These are phyloP conservation scores for Albatrellus sp. DNA, from an alignment of 1,284 basidiomycete genomes.

Conservation along the genomic window DNA sequence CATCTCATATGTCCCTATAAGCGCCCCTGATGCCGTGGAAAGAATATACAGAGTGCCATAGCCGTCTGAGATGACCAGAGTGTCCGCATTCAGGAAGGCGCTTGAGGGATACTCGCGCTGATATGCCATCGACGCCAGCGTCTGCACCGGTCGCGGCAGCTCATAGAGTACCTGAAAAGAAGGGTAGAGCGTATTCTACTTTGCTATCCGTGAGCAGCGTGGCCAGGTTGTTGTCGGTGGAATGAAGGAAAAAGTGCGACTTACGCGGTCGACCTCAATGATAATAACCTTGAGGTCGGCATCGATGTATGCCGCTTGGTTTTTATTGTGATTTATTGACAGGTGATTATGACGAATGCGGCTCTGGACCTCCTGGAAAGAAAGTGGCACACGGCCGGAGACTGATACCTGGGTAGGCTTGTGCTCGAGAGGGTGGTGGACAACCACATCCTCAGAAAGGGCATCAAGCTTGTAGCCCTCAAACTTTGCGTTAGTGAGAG, in stretches of 20 bases:
- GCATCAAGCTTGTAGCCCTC: slow-evolving; percentile 71
- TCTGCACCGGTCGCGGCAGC: slow-evolving; percentile 39
- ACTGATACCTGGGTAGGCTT: slow-evolving; percentile 47
- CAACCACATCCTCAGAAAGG: slow-evolving; percentile 39
- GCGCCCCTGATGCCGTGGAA: slow-evolving; percentile 25
- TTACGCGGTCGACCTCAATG: slow-evolving; percentile 46
- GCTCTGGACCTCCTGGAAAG: slow-evolving; percentile 73
- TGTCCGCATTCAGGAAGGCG: slow-evolving; percentile 36
- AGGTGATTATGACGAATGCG: slow-evolving; percentile 83
- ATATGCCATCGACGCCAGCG: slow-evolving; percentile 21
- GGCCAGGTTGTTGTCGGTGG: neutral
- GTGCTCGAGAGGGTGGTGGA: slow-evolving; percentile 36
- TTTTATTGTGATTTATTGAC: slow-evolving; percentile 30
- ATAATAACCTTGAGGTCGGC: slow-evolving; percentile 49
- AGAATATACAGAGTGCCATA: slow-evolving; percentile 56
- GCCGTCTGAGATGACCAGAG: slow-evolving; percentile 63
- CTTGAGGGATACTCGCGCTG: slow-evolving; percentile 72
- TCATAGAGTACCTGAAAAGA: slow-evolving; percentile 46
- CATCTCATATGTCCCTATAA: slow-evolving; percentile 46
- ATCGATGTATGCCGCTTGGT: slow-evolving; percentile 62
- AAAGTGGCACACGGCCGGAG: slow-evolving; percentile 46
- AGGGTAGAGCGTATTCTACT: slow-evolving; percentile 41
- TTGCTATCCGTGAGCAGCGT: slow-evolving; percentile 2
- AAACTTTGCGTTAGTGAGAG: slow-evolving; percentile 70
- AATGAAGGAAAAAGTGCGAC: slow-evolving; percentile 13